These are phyloP conservation scores for Paraphaeosphaeria minitans DNA, from an alignment of 2,329 filamentous ascomycete species.

Conservation along the genomic window DNA sequence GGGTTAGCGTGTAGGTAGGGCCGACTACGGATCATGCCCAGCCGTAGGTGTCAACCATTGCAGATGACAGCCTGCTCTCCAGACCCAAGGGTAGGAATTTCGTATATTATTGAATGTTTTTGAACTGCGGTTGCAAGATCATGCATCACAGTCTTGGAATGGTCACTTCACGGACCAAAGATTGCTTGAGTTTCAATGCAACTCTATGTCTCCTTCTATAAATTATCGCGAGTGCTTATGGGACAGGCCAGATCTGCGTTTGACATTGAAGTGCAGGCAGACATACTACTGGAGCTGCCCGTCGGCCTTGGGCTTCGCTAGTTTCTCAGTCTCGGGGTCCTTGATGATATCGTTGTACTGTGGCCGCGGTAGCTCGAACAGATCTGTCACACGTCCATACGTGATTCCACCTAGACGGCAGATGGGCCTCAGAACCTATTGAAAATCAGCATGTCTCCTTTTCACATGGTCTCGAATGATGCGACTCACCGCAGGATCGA, in stretches of 20 bases:
- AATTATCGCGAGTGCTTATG: slow-evolving; percentile 3
- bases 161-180: background rate
- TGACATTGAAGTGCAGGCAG: background rate
- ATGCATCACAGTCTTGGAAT: background rate
- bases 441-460: slow-evolving; percentile 3
- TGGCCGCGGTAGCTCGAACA: slow-evolving; percentile 71
- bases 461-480: background rate
- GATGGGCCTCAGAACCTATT: slow-evolving; percentile 73
- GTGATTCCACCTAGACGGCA: slow-evolving; percentile 83
- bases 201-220: slow-evolving; percentile 5
- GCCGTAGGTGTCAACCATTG: too few species aligned
- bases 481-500: slow-evolving; percentile 69
- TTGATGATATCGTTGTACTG: slow-evolving; percentile 53
- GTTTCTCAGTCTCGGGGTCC: slow-evolving; percentile 61
- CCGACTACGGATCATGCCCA: too few species aligned
- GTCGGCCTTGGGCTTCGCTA: slow-evolving; percentile 54
- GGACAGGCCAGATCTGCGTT: background rate
- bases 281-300: slow-evolving; percentile 29
- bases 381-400: slow-evolving; percentile 74
- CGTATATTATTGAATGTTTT: background rate
- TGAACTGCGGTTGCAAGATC: background rate
- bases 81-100: background rate
- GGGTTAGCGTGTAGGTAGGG: too few species aligned
- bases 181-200: background rate
- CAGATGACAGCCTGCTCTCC: background rate